Evolutionary conservation across 2,329 filamentous ascomycete species (phyloP), one percentile per base, ranked within the genome.

Genomic region (Colletotrichum spaethianum): DNA sequence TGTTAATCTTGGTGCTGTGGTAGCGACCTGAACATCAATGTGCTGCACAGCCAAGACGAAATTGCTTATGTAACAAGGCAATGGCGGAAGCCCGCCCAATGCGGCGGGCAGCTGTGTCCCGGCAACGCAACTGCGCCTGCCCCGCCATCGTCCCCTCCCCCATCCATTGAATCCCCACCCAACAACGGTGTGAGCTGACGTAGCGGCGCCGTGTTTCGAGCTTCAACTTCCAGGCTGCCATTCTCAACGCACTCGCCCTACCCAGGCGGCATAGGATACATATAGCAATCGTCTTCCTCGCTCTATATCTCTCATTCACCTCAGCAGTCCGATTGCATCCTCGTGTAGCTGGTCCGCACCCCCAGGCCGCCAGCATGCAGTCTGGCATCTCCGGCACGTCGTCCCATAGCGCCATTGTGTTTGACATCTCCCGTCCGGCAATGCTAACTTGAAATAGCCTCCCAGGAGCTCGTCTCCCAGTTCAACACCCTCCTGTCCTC

Each of bases 401-500:
- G 60, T 42, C 26, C 14, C 20, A 18, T 55, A 38, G 53, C 38
- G 23, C 48, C 7, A 52, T 36, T 52, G 40, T 33, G n/a, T 28
- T 16, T 42, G n/a, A 20, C 1, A 16, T 3, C 40, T 26, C 8
- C 0, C 38, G 14, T 6, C 67, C 67, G 4, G 55, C 53, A 36
- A 59, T 53, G n/a, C 63, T 60, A 53, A 26, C 57, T 52, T 42
- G 70, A 62, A 23, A 12, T 79, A 94, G 94, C 93, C 75, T 95
- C 94, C 68, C 83, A 92, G 83, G 94, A 96, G 87, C 92, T 96
- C 74, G 89, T 91, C 79, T 85, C 90, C 77, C 88, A 93, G 77
- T 95, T 96, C 87, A 91, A 90, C 83, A 85, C 83, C 73, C 87
- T 96, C 79, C 87, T 94, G 75, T 86, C 87, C 60, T 88, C 88